Base-by-base conservation (phyloP, 2,329 filamentous ascomycete genomes). In the Penicillium sp. region DNA sequence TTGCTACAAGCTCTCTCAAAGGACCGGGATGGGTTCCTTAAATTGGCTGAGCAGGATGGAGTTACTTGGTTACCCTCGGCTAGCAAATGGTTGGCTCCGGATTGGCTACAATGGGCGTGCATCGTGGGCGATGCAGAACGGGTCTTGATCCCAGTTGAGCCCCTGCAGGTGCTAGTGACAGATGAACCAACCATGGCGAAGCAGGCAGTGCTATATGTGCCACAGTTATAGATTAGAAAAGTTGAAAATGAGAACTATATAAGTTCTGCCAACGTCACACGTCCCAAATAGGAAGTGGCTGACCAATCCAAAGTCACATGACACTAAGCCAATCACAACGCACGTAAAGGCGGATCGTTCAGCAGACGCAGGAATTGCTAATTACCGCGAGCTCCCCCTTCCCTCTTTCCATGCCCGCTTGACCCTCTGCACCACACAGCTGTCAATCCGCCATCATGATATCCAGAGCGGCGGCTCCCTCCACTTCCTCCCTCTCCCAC, bases 381-480 rank as follows among this genome's bases (percentile, higher is more conserved):
- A 55, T 55, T 41, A 46, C 63, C 67, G 63, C 60, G 59, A 72
- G 68, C 70, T 68, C 66, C 62, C 60, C 63, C 66, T 68, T 65
- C 62, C 58, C 59, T 59, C 52, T 52, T 61, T 61, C 61, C 62
- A 66, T 61, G 62, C 61, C 61, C 61, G 59, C 62, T 66, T 63
- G 57, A 59, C 50, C 63, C 56, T 55, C 59, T 55, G 55, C 62
- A 58, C 64, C 68, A 64, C 71, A 73, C 74, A 71, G 71, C 67
- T 64, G 48, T 66, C 65, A 69, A 68, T 59, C 63, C 62, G 60
- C 65, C 73, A 77, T 63, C 67, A 78, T 78, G 75, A 75, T 78
- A 71, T 75, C 75, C 68, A 72, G 75, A 75, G 75, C 74, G 69
- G 74, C 72, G 70, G 75, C 74, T 74, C 75, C 75, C 62, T 72